Evolutionary conservation across 176 grass and related monocot species (phyloP), one percentile per base, ranked within the genome.

Genomic region (Carex littledalei): DNA sequence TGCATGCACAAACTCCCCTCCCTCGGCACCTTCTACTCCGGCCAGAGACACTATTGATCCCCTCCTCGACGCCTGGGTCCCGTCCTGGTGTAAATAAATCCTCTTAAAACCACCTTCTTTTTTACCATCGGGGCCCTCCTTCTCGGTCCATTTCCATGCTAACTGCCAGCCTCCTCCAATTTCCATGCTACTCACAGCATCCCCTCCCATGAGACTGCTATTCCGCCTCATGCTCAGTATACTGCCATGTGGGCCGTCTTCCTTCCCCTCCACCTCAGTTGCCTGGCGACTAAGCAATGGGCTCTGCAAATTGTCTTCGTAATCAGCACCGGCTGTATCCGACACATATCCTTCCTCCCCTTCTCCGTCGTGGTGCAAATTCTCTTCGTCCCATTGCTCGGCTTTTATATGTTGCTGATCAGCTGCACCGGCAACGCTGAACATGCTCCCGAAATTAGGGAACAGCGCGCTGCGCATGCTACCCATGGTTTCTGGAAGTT

Each of bases 401-500:
- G 83, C 84, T 87, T 92, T 94, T 6, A 65, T 84, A 21, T 92
- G 92, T 59, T 91, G 92, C 59, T 94, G 74, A 78, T 78, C 74
- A 32, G 21, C 49, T 78, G 49, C 74, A 29, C 74, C 94, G 13
- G 92, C 89, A 78, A 94, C 92, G 3, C 90, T 94, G 80, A 97
- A 92, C 92, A 97, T 97, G 70, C 94, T 97, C 52, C 94, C 94
- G 50, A 94, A 97, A 87, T 97, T 97, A 11, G 94, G 94, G 82
- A 97, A 97, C 74, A 92, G 68, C 57, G 92, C 83, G 60, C 94
- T 97, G 67, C 90, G 67, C 87, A 92, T 92, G 89, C 94, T 94
- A 78, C 92, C 92, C 88, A 85, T 89, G 82, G 84, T 87, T 32
- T 94, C 92, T 15, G 90, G 89, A 80, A 87, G 88, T 79, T 94